Conservation (phyloP, 2,329 filamentous ascomycete species). For the Aspergillus sp. region DNA sequence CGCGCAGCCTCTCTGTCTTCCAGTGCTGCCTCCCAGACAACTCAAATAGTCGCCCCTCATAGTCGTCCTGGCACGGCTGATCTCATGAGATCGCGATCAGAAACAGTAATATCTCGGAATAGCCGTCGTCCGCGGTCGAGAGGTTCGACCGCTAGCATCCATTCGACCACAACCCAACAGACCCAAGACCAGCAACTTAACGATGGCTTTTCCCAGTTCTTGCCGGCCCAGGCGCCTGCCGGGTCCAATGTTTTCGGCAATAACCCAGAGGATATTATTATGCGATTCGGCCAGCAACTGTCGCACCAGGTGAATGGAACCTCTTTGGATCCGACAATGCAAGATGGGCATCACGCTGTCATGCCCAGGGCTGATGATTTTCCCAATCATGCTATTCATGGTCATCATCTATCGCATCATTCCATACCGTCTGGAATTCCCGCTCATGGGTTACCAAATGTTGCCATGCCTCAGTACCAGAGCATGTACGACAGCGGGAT, state of each 20-base stretch:
- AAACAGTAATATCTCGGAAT: constrained; percentile 39
- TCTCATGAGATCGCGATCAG: constrained; percentile 42
- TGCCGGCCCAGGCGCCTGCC: constrained; percentile 34
- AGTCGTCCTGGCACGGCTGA: constrained; percentile 44
- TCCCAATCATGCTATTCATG: constrained; percentile 33
- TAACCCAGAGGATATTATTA: constrained; percentile 47
- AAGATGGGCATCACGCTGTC: constrained; percentile 35
- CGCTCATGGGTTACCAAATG: constrained; percentile 30
- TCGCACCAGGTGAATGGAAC: constrained; percentile 37
- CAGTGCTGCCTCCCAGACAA: constrained; percentile 38
- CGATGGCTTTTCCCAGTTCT: constrained; percentile 41
- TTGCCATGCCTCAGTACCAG: constrained; percentile 39
- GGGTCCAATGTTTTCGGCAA: constrained; percentile 38
- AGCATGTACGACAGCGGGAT: constrained; percentile 43
- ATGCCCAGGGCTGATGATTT: constrained; percentile 41
- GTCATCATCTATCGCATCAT: constrained; percentile 36
- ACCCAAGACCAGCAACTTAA: constrained; percentile 42
- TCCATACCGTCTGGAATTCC: constrained; percentile 36
- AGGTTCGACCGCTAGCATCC: constrained; percentile 49
- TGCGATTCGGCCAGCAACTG: constrained; percentile 45
- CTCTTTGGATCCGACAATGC: constrained; percentile 38
- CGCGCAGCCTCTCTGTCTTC: constrained; percentile 39
- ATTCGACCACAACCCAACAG: constrained; percentile 47
- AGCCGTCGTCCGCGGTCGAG: constrained; percentile 45
- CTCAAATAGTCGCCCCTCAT: constrained; percentile 36